These are phyloP conservation scores for Stachybotrys elegans DNA, from an alignment of 2,329 filamentous ascomycete genomes.

Conservation along the genomic window DNA sequence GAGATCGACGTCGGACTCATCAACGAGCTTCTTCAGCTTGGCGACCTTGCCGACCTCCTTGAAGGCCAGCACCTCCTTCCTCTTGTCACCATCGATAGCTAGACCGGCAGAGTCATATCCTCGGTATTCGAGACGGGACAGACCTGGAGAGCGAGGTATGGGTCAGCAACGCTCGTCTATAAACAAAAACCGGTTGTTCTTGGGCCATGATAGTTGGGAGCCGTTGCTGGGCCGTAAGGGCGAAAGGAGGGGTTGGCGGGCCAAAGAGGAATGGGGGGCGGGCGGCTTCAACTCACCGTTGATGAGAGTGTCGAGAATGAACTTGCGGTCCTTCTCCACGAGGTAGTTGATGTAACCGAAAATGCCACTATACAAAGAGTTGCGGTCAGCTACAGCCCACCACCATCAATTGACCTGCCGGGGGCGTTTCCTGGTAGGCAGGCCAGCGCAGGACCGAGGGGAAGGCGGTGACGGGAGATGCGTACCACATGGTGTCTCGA, in stretches of 20 bases:
- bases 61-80: constrained; percentile 94
- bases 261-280: constrained; percentile 6
- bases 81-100: constrained; percentile 96
- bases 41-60: constrained; percentile 99
- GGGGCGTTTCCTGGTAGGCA: constrained; percentile 5
- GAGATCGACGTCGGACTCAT: constrained; percentile 74
- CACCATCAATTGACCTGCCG: constrained; percentile 13
- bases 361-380: constrained; percentile 62
- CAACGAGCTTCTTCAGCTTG: constrained; percentile 91
- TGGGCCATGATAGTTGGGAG: not conserved
- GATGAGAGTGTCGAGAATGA: constrained; percentile 91
- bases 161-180: constrained; percentile 22
- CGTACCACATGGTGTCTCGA: constrained; percentile 24
- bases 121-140: constrained; percentile 94
- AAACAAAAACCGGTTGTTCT: too few relatives aligned
- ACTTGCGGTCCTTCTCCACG: constrained; percentile 97
- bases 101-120: constrained; percentile 98
- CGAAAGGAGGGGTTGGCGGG: constrained; percentile 10
- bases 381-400: constrained; percentile 18
- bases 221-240: not conserved
- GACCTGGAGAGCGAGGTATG: constrained; percentile 50
- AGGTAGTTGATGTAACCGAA: constrained; percentile 99
- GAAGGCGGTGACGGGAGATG: constrained; percentile 10
- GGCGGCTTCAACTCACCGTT: constrained; percentile 63
- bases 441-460: constrained; percentile 7